These are phyloP conservation scores for Talaromyces nanjingensis DNA, from an alignment of 495 filamentous ascomycete genomes.

Conservation along the genomic window DNA sequence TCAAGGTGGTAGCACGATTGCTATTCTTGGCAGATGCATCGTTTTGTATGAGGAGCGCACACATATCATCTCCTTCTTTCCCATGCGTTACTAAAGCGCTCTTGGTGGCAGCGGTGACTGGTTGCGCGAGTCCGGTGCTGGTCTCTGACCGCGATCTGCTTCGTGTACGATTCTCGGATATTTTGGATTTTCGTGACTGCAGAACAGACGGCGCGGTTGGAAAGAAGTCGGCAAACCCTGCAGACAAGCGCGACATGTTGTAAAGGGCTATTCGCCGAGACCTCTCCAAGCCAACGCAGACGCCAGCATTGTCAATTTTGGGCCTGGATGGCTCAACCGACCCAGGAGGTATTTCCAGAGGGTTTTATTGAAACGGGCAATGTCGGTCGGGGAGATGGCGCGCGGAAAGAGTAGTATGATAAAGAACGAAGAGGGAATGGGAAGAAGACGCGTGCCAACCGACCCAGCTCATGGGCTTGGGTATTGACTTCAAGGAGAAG, in stretches of 20 bases:
- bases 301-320: not conserved
- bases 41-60: not conserved
- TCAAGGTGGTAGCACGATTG: not conserved
- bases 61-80: not conserved
- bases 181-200: slow-evolving; percentile 43
- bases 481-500: not conserved
- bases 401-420: not conserved
- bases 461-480: not conserved
- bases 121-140: not conserved
- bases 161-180: slow-evolving; percentile 35
- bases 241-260: slow-evolving; percentile 72
- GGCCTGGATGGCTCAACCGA: not conserved
- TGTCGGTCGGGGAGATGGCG: not conserved
- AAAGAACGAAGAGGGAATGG: not conserved
- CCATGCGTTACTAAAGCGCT: not conserved
- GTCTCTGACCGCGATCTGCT: slow-evolving; percentile 18
- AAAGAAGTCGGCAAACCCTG: slow-evolving; percentile 87
- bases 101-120: not conserved
- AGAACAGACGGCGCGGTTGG: slow-evolving; percentile 72
- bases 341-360: not conserved
- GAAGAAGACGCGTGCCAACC: not conserved
- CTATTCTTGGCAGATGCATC: not conserved
- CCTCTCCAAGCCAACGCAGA: not conserved
- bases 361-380: not conserved
- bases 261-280: slow-evolving; percentile 22